These are phyloP conservation scores for Orbilia brochopaga DNA, from an alignment of 2,329 filamentous ascomycete genomes.

Conservation along the genomic window DNA sequence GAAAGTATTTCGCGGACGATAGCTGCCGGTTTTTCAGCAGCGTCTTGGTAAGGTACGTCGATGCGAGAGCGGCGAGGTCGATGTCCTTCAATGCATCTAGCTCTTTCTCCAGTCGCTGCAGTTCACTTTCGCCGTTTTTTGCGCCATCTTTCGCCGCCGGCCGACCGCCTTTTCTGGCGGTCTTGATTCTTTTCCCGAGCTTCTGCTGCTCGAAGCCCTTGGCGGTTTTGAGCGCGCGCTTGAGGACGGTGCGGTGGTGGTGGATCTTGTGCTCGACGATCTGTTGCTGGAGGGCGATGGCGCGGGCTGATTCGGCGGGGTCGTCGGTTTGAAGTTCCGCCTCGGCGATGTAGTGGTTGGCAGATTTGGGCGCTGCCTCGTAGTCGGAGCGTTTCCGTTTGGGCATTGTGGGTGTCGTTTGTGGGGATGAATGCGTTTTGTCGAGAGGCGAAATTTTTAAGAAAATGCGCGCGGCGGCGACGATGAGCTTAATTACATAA, in stretches of 20 bases:
- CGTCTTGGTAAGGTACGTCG: constrained; percentile 62
- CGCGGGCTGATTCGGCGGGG: constrained; percentile 34
- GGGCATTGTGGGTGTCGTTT: constrained; percentile 25
- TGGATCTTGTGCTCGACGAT: constrained; percentile 46
- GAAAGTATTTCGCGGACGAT: constrained; percentile 60
- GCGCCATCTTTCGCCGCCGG: constrained; percentile 58
- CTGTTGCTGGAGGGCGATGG: constrained; percentile 42
- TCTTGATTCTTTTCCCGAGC: constrained; percentile 66
- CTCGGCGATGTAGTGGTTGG: neutral
- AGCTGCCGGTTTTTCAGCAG: constrained; percentile 63
- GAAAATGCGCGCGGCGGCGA: too few species aligned
- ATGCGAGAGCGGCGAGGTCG: constrained; percentile 60
- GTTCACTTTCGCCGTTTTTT: constrained; percentile 56
- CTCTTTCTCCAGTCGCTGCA: constrained; percentile 69
- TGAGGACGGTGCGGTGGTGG: constrained; percentile 39
- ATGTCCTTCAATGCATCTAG: constrained; percentile 63
- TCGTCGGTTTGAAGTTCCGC: neutral
- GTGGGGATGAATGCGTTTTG: neutral
- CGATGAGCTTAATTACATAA: too few species aligned
- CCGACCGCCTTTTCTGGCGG: constrained; percentile 25
- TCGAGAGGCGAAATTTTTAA: constrained; percentile 4
- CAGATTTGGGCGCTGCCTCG: constrained; percentile 1
- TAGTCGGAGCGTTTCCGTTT: constrained; percentile 50
- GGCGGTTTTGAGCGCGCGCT: constrained; percentile 71
- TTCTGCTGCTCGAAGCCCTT: constrained; percentile 82